Evolutionary conservation across 441 rosid species (phyloP).

Genomic region (Arabidopsis hybrid): DNA sequence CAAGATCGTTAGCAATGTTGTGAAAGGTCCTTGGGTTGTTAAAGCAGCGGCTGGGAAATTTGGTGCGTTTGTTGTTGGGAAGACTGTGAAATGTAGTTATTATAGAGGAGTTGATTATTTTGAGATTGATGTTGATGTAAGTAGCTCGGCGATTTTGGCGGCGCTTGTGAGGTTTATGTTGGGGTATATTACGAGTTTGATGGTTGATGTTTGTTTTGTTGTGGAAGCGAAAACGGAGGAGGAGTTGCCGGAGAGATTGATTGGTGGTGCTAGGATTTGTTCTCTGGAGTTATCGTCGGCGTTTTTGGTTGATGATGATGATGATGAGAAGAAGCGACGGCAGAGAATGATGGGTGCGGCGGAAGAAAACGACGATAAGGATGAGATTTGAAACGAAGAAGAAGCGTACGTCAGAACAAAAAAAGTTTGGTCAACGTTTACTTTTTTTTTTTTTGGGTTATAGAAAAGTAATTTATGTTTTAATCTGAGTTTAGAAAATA

Average conservation of each 20-base stretch:
- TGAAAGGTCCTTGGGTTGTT: slow-evolving; percentile 85
- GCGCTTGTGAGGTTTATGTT: slow-evolving; percentile 61
- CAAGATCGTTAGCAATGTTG: slow-evolving; percentile 74
- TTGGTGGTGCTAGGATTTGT: slow-evolving; percentile 76
- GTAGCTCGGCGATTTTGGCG: slow-evolving; percentile 64
- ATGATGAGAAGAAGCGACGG: slow-evolving; percentile 22
- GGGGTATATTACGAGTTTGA: slow-evolving; percentile 60
- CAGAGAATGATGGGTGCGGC: slow-evolving; percentile 53
- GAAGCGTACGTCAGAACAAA: too few species aligned
- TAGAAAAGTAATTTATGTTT: too few species aligned
- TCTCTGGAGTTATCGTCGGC: slow-evolving; percentile 85
- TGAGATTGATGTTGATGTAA: slow-evolving; percentile 80
- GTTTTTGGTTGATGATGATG: slow-evolving; percentile 51
- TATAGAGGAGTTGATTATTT: slow-evolving; percentile 73
- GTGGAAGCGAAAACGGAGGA: slow-evolving; percentile 75
- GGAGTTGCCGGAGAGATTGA: slow-evolving; percentile 80
- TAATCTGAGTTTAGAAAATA: too few species aligned
- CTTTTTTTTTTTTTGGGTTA: too few species aligned
- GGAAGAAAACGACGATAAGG: slow-evolving; percentile 53
- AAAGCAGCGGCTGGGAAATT: slow-evolving; percentile 71
- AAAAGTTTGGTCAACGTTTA: too few species aligned
- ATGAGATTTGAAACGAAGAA: background rate
- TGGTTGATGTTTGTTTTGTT: slow-evolving; percentile 72
- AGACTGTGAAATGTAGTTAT: slow-evolving; percentile 63
- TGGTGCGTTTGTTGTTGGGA: slow-evolving; percentile 73